Percentiles rank a stretch among this genome's conserved stretches.
These are phyloP conservation scores for Daucus carota DNA, from an alignment of 129 eudicot species.

Conservation along the genomic window DNA sequence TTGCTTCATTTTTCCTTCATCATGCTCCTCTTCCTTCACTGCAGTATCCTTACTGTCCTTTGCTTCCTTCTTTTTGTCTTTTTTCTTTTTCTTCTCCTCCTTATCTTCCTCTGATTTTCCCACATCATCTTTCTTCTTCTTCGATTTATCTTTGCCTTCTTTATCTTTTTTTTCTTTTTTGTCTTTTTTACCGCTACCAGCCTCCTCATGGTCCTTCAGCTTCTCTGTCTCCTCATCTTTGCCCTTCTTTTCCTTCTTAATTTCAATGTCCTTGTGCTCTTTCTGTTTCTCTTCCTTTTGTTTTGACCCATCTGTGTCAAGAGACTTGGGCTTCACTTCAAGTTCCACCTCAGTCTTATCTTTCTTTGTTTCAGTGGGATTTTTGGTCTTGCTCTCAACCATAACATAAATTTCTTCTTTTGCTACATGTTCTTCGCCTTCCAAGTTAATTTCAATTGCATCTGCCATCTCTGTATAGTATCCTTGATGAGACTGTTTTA, in stretches of 20 bases:
- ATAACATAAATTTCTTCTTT: slow-evolving; percentile 45
- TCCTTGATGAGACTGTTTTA: not conserved
- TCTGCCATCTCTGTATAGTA: slow-evolving; percentile 34
- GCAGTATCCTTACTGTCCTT: not conserved
- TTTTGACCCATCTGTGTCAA: slow-evolving; percentile 39
- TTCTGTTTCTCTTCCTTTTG: slow-evolving; percentile 29
- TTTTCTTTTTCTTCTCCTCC: slow-evolving; percentile 11
- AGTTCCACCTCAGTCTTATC: slow-evolving; percentile 37
- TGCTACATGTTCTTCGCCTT: slow-evolving; percentile 20
- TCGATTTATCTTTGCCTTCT: not conserved
- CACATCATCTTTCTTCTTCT: slow-evolving; percentile 20
- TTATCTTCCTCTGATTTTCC: slow-evolving; percentile 14
- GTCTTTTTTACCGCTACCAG: slow-evolving; percentile 15
- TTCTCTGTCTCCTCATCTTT: slow-evolving; percentile 8
- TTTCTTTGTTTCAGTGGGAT: slow-evolving; percentile 22
- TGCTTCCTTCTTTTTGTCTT: slow-evolving; percentile 20
- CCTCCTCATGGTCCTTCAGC: slow-evolving; percentile 5
- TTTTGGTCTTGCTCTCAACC: slow-evolving; percentile 37
- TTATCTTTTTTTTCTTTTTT: slow-evolving; percentile 13
- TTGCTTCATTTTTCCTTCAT: not conserved
- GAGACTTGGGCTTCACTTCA: slow-evolving; percentile 38
- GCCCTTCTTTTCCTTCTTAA: slow-evolving; percentile 15
- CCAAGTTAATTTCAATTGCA: slow-evolving; percentile 24
- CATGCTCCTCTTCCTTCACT: not conserved
- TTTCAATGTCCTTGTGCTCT: slow-evolving; percentile 22